phyloP scores from a whole-genome alignment of 2,329 filamentous ascomycete genomes.

The Corniculantispora saksenae region DNA sequence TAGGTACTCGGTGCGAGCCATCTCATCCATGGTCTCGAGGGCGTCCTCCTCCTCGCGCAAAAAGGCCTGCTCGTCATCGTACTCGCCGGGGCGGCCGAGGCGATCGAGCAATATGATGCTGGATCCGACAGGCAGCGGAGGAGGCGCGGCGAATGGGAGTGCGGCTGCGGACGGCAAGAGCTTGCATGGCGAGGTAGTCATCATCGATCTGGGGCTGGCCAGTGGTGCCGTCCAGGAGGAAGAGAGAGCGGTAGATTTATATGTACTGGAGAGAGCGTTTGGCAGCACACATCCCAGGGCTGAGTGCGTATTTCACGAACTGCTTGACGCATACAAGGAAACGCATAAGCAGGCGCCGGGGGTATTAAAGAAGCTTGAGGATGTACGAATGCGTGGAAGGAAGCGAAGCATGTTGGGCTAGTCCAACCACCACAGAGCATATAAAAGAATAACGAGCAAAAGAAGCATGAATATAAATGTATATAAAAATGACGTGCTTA shows the following conservation, averaged over 20 bases:
- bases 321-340: constrained; percentile 72
- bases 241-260: constrained; percentile 92
- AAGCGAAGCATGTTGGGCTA: constrained; percentile 97
- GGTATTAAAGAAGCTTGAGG: constrained; percentile 81
- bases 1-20: constrained; percentile 85
- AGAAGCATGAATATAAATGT: background rate
- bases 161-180: constrained; percentile 23
- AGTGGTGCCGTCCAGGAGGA: constrained; percentile 81
- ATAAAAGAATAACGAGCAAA: background rate
- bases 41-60: constrained; percentile 92
- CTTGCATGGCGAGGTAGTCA: constrained; percentile 73
- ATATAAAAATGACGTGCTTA: background rate
- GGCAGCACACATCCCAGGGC: constrained; percentile 89
- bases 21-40: constrained; percentile 91
- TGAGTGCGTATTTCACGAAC: constrained; percentile 71
- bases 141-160: constrained; percentile 24
- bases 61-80: constrained; percentile 96
- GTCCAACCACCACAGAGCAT: background rate
- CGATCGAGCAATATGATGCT: constrained; percentile 92
- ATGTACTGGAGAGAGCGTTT: constrained; percentile 93
- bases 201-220: constrained; percentile 94
- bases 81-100: constrained; percentile 90
- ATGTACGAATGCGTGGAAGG: constrained; percentile 88
- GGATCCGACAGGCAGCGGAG: too few species aligned
- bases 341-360: constrained; percentile 73